Percentiles rank a stretch among this genome's conserved stretches.
Conservation (phyloP, 768 basidiomycete species). For the Myochromella boudieri region DNA sequence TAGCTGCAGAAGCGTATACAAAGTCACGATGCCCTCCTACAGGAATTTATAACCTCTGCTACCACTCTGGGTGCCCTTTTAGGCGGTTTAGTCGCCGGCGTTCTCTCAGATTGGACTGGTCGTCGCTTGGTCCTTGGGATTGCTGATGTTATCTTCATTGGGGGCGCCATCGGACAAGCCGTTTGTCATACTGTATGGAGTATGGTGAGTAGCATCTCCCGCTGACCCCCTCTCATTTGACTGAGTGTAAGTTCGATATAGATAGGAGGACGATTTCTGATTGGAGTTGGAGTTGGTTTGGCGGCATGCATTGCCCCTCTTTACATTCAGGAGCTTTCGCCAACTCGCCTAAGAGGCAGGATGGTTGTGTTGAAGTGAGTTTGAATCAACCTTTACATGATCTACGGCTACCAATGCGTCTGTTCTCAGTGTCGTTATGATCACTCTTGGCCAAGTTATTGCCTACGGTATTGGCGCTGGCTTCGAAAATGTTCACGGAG, state of each 20-base stretch:
- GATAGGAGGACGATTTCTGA: conserved; percentile 73
- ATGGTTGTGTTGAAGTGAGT: conserved; percentile 74
- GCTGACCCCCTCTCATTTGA: background rate
- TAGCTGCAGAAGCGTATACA: background rate
- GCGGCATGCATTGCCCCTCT: conserved; percentile 79
- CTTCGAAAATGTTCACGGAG: conserved; percentile 54
- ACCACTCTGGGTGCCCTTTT: conserved; percentile 78
- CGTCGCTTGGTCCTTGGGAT: conserved; percentile 62
- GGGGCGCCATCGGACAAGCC: conserved; percentile 71
- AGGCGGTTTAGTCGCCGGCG: conserved; percentile 70
- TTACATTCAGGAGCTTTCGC: conserved; percentile 83
- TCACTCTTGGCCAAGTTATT: conserved; percentile 79
- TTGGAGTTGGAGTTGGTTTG: conserved; percentile 72
- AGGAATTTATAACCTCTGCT: conserved; percentile 81
- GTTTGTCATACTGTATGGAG: conserved; percentile 67
- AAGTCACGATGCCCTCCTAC: conserved; percentile 1
- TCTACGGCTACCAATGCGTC: too few relatives aligned
- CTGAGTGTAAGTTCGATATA: conserved; percentile 18
- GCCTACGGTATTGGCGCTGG: conserved; percentile 75
- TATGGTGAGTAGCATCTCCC: conserved; percentile 46
- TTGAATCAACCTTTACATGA: too few relatives aligned
- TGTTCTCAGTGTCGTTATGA: conserved; percentile 60
- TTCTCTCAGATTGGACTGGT: conserved; percentile 71
- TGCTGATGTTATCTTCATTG: conserved; percentile 73
- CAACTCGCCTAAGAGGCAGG: conserved; percentile 68